phyloP scores from a whole-genome alignment of 208 protist genomes.

The Crithidia bombi region DNA sequence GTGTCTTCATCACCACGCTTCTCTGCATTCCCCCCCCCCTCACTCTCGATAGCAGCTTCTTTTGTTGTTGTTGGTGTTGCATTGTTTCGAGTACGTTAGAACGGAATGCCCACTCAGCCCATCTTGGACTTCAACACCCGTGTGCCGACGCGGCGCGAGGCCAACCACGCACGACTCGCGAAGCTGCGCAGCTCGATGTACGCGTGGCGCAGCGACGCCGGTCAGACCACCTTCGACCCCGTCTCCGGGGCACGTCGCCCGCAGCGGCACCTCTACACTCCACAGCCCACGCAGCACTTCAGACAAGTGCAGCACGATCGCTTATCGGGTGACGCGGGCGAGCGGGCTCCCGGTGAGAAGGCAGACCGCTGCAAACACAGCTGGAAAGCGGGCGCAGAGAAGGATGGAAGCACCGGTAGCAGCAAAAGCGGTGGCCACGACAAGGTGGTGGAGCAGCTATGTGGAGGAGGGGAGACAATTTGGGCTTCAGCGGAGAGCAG shows the following conservation, averaged over 20 bases:
- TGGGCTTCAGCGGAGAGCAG: conserved; percentile 34
- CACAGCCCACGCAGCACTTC: conserved; percentile 24
- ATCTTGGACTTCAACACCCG: conserved; percentile 55
- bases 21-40: no score
- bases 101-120: conserved; percentile 23
- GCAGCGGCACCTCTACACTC: conserved; percentile 17
- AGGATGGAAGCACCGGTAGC: conserved; percentile 4
- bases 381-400: no score
- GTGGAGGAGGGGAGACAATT: conserved; percentile 11
- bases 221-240: conserved; percentile 28
- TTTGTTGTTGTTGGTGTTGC: neutral
- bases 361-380: no score
- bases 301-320: neutral
- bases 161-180: conserved; percentile 23
- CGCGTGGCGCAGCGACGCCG: conserved; percentile 43
- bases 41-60: no score
- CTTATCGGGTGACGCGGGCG: no score
- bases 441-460: neutral
- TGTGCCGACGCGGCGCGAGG: conserved; percentile 23
- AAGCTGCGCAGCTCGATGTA: conserved; percentile 54
- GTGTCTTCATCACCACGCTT: no score
- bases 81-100: neutral
- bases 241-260: conserved; percentile 16
- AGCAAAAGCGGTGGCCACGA: neutral
- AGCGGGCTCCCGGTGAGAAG: no score